A percentile compares a stretch with the other conserved stretches of the same genome.
Conservation (phyloP, 1,284 basidiomycete genomes). For the Inonotus obliquus region DNA sequence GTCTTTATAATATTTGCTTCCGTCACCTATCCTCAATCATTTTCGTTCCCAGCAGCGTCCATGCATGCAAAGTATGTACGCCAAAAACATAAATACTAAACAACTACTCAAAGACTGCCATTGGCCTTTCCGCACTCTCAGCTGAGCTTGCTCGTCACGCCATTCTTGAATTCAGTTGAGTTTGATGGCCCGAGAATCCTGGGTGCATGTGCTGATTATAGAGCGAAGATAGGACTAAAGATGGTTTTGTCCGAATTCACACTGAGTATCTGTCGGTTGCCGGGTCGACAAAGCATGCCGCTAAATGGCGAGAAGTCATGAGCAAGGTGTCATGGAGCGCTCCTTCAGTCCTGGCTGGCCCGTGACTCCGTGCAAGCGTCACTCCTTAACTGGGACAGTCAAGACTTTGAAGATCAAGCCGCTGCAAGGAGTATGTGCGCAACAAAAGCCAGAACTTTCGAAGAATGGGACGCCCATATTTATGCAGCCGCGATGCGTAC, state of each 20-base stretch:
- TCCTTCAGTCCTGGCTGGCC: conserved; percentile 37
- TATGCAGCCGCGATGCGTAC: conserved; percentile 39
- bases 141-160: conserved; percentile 63
- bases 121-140: conserved; percentile 50
- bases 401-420: conserved; percentile 48
- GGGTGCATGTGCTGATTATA: not conserved
- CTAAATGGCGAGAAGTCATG: conserved; percentile 36
- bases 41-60: not conserved
- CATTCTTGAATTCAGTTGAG: conserved; percentile 52
- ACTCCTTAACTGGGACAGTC: conserved; percentile 40
- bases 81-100: too few relatives aligned
- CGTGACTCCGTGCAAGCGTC: conserved; percentile 37
- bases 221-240: conserved; percentile 44
- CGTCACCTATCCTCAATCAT: not conserved
- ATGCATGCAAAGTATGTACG: too few relatives aligned
- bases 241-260: conserved; percentile 54
- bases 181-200: not conserved
- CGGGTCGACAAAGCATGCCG: not conserved
- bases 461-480: conserved; percentile 46
- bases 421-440: conserved; percentile 46
- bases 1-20: not conserved
- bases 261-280: conserved; percentile 34
- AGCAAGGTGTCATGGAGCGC: conserved; percentile 45
- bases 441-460: conserved; percentile 46
- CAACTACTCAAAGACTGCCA: conserved; percentile 34